Evolutionary conservation across 345 rosid species (phyloP).

Genomic region (Cochlearia excelsa): DNA sequence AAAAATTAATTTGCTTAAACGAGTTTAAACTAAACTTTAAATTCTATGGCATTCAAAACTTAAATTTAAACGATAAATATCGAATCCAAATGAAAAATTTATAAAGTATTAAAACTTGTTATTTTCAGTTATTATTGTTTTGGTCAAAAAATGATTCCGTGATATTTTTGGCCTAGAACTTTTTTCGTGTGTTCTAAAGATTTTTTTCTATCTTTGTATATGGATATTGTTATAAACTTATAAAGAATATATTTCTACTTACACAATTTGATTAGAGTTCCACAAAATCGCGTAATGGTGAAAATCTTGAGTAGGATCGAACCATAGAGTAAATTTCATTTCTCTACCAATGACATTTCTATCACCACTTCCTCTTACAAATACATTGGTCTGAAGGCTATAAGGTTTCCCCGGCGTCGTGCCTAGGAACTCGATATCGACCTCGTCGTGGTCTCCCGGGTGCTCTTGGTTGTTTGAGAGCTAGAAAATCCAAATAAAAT

Average conservation of each 20-base stretch:
- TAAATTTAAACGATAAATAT: no score
- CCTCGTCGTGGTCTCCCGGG: slow-evolving; percentile 84
- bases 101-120: no score
- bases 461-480: slow-evolving; percentile 82
- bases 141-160: no score
- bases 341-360: slow-evolving; percentile 73
- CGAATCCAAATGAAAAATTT: no score
- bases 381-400: slow-evolving; percentile 85
- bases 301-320: slow-evolving; percentile 78
- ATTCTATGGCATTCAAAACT: no score
- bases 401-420: slow-evolving; percentile 69
- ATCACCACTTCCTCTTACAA: slow-evolving; percentile 88
- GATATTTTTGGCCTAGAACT: no score
- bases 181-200: no score
- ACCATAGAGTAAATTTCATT: slow-evolving; percentile 76
- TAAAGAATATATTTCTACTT: slow-evolving; percentile 21
- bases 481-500: slow-evolving; percentile 29
- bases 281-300: slow-evolving; percentile 75
- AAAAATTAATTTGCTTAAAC: no score
- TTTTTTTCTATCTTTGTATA: no score
- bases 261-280: slow-evolving; percentile 73
- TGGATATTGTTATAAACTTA: no score
- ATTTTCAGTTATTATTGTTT: no score
- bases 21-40: no score
- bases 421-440: slow-evolving; percentile 89